phyloP scores from a whole-genome alignment of 306 rosid genomes.

The Rosa persica region DNA sequence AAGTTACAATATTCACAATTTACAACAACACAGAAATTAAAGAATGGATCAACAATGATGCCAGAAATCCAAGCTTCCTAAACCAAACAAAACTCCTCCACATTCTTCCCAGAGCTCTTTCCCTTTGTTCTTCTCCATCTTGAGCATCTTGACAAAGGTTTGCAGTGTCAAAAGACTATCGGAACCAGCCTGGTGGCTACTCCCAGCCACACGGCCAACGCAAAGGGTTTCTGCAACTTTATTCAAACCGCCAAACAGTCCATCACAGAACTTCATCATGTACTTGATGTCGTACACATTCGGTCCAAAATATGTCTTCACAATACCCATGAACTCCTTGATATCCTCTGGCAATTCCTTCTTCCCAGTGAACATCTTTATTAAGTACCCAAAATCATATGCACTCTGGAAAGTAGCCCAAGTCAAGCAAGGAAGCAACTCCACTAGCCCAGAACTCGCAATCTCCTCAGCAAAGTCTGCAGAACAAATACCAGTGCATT shows the following conservation, averaged over 20 bases:
- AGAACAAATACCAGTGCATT: not conserved
- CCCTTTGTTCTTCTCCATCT: not conserved
- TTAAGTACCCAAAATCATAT: constrained; percentile 4
- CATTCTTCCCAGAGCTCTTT: not conserved
- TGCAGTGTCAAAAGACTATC: constrained; percentile 12
- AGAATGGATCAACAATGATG: not conserved
- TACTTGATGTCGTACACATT: constrained; percentile 6
- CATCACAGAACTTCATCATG: not conserved
- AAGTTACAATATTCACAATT: not conserved
- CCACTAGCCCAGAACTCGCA: not conserved
- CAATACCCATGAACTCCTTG: not conserved
- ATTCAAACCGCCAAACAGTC: constrained; percentile 8
- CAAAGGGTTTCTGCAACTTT: not conserved
- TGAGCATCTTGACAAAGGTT: not conserved
- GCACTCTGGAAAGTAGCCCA: constrained; percentile 9
- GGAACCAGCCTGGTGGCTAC: constrained; percentile 17
- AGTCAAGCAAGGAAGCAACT: not conserved
- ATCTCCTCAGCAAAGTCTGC: not conserved
- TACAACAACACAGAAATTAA: not conserved
- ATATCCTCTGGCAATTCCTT: not conserved
- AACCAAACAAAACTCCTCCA: not conserved
- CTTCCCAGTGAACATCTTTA: not conserved
- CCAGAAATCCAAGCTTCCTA: not conserved
- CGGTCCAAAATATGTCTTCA: not conserved
- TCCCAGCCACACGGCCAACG: not conserved